These are phyloP conservation scores for Neofusicoccum cordaticola DNA, from an alignment of 2,329 filamentous ascomycete genomes.

Conservation along the genomic window DNA sequence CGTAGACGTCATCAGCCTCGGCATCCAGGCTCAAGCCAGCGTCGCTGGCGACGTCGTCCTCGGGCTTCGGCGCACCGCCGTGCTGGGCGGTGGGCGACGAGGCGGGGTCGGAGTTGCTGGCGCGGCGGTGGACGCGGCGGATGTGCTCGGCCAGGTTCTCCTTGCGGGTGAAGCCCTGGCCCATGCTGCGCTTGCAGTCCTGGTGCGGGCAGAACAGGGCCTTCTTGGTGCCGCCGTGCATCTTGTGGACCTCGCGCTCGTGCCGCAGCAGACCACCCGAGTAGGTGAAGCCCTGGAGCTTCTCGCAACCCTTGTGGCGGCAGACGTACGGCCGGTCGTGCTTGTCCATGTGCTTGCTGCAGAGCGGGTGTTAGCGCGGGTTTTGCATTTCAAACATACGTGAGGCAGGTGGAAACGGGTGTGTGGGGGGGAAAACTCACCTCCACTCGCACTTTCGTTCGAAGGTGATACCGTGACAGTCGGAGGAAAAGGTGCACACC, in stretches of 20 bases:
- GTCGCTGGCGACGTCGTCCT: slow-evolving; percentile 1
- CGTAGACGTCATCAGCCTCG: slow-evolving; percentile 25
- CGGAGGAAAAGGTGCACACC: slow-evolving; percentile 64
- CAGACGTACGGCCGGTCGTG: slow-evolving; percentile 93
- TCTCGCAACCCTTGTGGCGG: slow-evolving; percentile 76
- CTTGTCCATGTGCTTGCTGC: slow-evolving; percentile 96
- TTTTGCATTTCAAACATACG: slow-evolving; percentile 22
- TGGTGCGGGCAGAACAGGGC: slow-evolving; percentile 79
- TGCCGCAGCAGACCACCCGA: slow-evolving; percentile 85
- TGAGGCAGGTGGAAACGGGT: not conserved
- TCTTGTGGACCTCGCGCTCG: slow-evolving; percentile 88
- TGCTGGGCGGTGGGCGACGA: not conserved
- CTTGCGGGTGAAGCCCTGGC: slow-evolving; percentile 85
- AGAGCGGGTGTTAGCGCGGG: slow-evolving; percentile 1
- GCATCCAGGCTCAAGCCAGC: slow-evolving; percentile 18
- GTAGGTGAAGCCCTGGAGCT: slow-evolving; percentile 91
- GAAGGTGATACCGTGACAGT: slow-evolving; percentile 71
- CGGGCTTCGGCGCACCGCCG: not conserved
- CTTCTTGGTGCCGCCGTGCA: slow-evolving; percentile 84
- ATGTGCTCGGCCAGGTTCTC: slow-evolving; percentile 95
- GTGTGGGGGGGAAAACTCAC: slow-evolving; percentile 54
- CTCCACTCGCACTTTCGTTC: slow-evolving; percentile 89
- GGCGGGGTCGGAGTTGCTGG: slow-evolving; percentile 25
- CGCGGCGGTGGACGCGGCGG: slow-evolving; percentile 70
- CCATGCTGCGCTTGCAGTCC: slow-evolving; percentile 85